Evolutionary conservation across 208 protist genomes (phyloP).

Genomic region (Perkinsela sp.): DNA sequence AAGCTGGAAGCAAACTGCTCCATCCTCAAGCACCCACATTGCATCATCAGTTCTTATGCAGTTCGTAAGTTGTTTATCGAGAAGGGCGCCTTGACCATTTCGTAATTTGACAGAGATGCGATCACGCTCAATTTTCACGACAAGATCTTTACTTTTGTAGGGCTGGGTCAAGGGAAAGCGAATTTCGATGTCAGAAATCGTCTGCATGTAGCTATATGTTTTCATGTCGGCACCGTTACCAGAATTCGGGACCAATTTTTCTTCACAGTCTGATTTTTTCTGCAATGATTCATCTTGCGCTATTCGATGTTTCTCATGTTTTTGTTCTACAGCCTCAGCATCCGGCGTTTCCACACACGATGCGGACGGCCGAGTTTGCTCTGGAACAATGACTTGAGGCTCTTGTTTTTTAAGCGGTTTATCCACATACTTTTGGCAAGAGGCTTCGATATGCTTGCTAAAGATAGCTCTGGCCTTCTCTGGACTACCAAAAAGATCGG

Average conservation of each 20-base stretch:
- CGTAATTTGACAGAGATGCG: constrained; percentile 30
- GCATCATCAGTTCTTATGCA: constrained; percentile 38
- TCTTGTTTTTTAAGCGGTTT: constrained; percentile 9
- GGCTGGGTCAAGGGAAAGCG: constrained; percentile 33
- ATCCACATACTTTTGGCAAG: constrained; percentile 21
- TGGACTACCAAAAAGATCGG: constrained; percentile 66
- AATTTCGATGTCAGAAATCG: constrained; percentile 53
- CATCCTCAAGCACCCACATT: constrained; percentile 73
- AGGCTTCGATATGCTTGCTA: constrained; percentile 17
- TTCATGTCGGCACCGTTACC: constrained; percentile 59
- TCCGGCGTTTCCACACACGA: constrained; percentile 49
- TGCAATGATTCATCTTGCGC: constrained; percentile 20
- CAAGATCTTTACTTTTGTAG: constrained; percentile 35
- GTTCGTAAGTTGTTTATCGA: constrained; percentile 43
- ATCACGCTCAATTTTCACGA: constrained; percentile 22
- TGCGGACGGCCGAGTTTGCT: no score
- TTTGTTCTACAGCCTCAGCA: constrained; percentile 22
- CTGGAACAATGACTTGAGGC: constrained; percentile 7
- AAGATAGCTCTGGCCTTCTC: constrained; percentile 19
- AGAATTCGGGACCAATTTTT: constrained; percentile 18
- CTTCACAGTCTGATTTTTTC: constrained; percentile 10
- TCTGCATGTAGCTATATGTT: constrained; percentile 55
- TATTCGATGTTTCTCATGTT: constrained; percentile 14
- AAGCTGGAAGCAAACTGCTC: constrained; percentile 47
- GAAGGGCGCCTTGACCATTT: constrained; percentile 36